Evolutionary conservation across 768 basidiomycete species (phyloP).

Genomic region (Boletus insuetus): DNA sequence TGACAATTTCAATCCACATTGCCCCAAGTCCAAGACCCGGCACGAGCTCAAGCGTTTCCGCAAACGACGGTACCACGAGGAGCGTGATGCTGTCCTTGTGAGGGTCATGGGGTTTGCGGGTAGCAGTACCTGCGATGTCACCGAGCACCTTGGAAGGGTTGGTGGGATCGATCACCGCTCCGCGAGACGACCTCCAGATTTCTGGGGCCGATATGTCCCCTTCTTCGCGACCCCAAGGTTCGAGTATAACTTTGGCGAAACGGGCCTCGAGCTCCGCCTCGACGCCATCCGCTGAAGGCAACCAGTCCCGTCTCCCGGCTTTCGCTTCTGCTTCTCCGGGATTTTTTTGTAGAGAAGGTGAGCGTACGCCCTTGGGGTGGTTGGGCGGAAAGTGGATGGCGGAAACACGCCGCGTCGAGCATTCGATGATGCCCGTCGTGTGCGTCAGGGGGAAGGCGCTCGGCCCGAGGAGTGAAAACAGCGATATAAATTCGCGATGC

Average conservation of each 20-base stretch:
- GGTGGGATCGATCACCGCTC: slow-evolving; percentile 31
- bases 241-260: slow-evolving; percentile 50
- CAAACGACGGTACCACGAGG: slow-evolving; percentile 46
- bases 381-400: slow-evolving; percentile 40
- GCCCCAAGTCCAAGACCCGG: slow-evolving; percentile 62
- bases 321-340: slow-evolving; percentile 5
- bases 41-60: slow-evolving; percentile 37
- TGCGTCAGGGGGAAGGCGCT: slow-evolving; percentile 60
- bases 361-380: slow-evolving; percentile 13
- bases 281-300: slow-evolving; percentile 29
- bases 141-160: slow-evolving; percentile 8
- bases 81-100: slow-evolving; percentile 58
- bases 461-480: slow-evolving; percentile 51
- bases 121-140: neutral
- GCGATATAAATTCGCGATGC: slow-evolving; percentile 20
- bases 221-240: slow-evolving; percentile 50
- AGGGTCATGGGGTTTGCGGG: slow-evolving; percentile 44
- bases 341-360: neutral
- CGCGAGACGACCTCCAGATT: slow-evolving; percentile 37
- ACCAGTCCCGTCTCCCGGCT: slow-evolving; percentile 6
- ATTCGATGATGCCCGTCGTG: slow-evolving; percentile 62
- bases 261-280: slow-evolving; percentile 47
- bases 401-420: slow-evolving; percentile 56
- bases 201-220: slow-evolving; percentile 37
- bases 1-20: slow-evolving; percentile 67